These are phyloP conservation scores for Aspergillus homomorphus DNA, from an alignment of 495 filamentous ascomycete species.

Conservation along the genomic window DNA sequence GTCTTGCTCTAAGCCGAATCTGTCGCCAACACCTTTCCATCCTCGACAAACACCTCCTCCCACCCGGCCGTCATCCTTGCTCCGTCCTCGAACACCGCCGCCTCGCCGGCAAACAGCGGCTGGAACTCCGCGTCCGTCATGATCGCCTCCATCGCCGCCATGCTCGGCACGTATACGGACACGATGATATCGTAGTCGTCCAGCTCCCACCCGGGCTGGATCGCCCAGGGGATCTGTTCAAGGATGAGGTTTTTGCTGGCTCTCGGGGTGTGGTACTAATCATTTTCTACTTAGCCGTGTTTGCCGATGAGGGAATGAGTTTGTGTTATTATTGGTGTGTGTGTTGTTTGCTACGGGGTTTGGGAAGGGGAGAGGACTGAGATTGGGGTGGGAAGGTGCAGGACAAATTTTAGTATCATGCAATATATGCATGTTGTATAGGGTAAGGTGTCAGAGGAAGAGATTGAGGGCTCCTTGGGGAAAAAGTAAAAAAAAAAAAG, in stretches of 20 bases:
- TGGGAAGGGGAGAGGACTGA: too few relatives aligned
- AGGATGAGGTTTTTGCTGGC: neutral
- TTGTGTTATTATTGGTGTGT: too few relatives aligned
- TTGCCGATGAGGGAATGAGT: too few relatives aligned
- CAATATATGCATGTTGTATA: too few relatives aligned
- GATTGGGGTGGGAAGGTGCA: neutral
- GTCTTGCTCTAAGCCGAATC: too few relatives aligned
- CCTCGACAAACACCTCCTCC: neutral
- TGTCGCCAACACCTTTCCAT: neutral
- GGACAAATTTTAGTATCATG: too few relatives aligned
- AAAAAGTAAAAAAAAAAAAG: neutral
- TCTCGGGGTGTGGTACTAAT: neutral
- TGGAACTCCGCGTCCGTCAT: constrained; percentile 6
- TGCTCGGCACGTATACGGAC: neutral
- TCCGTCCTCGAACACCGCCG: neutral
- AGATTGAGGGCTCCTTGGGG: too few relatives aligned
- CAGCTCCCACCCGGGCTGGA: neutral
- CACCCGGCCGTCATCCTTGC: neutral
- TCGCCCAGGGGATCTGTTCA: constrained; percentile 4
- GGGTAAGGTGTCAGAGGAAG: too few relatives aligned
- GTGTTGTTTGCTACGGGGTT: too few relatives aligned
- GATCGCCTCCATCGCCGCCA: constrained; percentile 1
- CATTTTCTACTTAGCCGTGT: too few relatives aligned
- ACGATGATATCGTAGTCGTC: constrained; percentile 3
- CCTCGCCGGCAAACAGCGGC: neutral